Conservation (phyloP, 2,329 filamentous ascomycete genomes). For the Aspergillus ibericus region DNA sequence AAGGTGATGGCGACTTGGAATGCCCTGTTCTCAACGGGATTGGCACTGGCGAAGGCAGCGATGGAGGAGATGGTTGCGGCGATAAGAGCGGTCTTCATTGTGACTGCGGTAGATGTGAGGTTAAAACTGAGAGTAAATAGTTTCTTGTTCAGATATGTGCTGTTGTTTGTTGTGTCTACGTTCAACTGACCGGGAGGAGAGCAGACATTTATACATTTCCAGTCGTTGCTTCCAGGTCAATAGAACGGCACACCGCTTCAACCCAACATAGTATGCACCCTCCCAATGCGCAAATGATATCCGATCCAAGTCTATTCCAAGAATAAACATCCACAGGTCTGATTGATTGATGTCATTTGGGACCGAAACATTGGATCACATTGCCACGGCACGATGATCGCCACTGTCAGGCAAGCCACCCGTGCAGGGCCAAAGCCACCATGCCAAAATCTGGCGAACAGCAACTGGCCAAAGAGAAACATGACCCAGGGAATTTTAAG, state of each 20-base stretch:
- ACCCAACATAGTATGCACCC: background rate
- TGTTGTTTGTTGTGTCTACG: background rate
- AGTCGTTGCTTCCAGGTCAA: background rate
- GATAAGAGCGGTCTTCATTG: background rate
- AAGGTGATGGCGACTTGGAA: background rate
- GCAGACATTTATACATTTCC: background rate
- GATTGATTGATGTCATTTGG: background rate
- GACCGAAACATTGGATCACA: background rate
- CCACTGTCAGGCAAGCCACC: background rate
- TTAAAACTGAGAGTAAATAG: too few relatives aligned
- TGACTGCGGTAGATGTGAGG: background rate
- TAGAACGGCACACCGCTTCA: background rate
- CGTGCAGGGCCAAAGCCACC: background rate
- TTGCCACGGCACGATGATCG: background rate
- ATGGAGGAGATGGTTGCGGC: background rate
- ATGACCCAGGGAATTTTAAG: background rate
- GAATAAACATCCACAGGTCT: background rate
- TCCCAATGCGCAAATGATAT: background rate
- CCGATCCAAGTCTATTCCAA: background rate
- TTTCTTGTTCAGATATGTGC: background rate
- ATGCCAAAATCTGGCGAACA: background rate
- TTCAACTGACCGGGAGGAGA: background rate
- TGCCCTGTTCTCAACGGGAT: background rate
- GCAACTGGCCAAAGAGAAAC: background rate
- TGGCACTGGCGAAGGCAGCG: background rate